A percentile compares a stretch with the other conserved stretches of the same genome.
Conservation (phyloP, 202 grass and related monocot species). For the Elaeis oleifera region DNA sequence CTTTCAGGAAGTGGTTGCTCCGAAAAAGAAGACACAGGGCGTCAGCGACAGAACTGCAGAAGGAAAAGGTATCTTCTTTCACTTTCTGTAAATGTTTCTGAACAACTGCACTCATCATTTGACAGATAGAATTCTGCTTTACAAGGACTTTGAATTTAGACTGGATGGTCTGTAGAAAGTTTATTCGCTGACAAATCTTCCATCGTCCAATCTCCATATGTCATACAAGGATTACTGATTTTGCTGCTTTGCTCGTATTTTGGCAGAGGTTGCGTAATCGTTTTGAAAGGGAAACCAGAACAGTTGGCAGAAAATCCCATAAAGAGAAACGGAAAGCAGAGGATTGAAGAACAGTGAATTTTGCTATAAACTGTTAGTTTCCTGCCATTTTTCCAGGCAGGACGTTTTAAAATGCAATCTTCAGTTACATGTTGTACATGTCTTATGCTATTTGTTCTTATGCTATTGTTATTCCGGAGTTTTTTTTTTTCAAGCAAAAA, state of each 20-base stretch:
- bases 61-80: constrained; percentile 50
- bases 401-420: too few species aligned
- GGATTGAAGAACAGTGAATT: not conserved
- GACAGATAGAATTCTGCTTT: not conserved
- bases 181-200: not conserved
- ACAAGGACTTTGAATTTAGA: not conserved
- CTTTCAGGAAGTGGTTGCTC: constrained; percentile 13
- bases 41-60: constrained; percentile 55
- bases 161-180: not conserved
- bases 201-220: not conserved
- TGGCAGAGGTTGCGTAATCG: constrained; percentile 43
- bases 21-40: constrained; percentile 60
- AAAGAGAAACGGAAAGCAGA: constrained; percentile 38
- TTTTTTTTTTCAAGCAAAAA: too few species aligned
- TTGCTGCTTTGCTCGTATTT: not conserved
- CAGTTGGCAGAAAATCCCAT: constrained; percentile 12
- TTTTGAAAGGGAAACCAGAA: constrained; percentile 24
- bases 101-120: not conserved
- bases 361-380: too few species aligned
- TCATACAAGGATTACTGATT: not conserved
- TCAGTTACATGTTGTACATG: too few species aligned
- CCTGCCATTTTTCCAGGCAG: too few species aligned
- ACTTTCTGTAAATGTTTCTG: constrained; percentile 2
- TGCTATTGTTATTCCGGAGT: too few species aligned
- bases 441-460: too few species aligned